Evolutionary conservation across 768 basidiomycete genomes (phyloP), one percentile per base, ranked within the genome.

Genomic region (Pisolithus sp.): DNA sequence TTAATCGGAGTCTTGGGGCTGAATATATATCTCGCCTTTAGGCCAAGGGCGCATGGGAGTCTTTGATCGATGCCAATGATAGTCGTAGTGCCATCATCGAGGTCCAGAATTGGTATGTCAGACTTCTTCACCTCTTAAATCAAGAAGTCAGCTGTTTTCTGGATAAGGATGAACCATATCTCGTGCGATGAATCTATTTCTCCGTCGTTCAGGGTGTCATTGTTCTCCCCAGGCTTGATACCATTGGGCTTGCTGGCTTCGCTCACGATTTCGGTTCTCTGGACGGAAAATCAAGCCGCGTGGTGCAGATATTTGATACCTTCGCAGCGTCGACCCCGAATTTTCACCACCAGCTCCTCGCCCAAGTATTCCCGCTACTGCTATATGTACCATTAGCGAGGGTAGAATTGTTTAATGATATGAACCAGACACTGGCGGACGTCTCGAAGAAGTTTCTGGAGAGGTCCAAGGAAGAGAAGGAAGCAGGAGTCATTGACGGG

Each of bases 211-310:
- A 21, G 21, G 6, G 9, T 36, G 20, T 17, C 18, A n/a, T 20
- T 1, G 17, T 7, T 44, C 30, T 6, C 15, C 10, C 2, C 46
- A 75, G 74, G 2, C 63, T 77, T 3, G 76, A 78, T 56, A 70
- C 65, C 44, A 68, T 76, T 46, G 74, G 76, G 9, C 70, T 74
- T 43, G 73, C 73, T 3, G 71, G 76, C 0, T 75, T 77, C 57
- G 69, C 73, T 6, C 72, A 76, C 58, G 67, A 76, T 54, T 77
- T 77, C 52, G 68, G 68, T 8, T 60, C 73, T 0, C 63, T 78
- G 17, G 65, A 69, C 2, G 74, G 75, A 13, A 66, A 71, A 51
- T 37, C 20, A 3, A 46, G 62, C 7, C 42, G 61, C 0, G 67
- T 71, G 8, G 57, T 60, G 3, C 56, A 55, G 6, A 50, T 59